Evolutionary conservation across 2,329 filamentous ascomycete genomes (phyloP), one percentile per base, ranked within the genome.

Genomic region (Alternaria triticimaculans): DNA sequence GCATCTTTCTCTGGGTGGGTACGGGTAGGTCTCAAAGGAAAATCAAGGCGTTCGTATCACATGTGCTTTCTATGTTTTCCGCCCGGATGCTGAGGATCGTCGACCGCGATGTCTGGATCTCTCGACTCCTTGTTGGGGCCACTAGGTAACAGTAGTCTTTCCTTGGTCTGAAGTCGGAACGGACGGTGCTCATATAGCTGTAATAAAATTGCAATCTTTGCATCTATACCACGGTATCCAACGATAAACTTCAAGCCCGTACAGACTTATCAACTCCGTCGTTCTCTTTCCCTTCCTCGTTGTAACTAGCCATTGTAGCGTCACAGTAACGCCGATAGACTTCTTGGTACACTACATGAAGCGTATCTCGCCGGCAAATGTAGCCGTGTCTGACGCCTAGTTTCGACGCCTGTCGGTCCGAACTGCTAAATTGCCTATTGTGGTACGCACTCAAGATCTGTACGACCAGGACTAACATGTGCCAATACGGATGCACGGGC

Each of bases 1-100:
- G 63, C 68, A 64, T 64, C 43, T 64, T 56, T 56, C 55, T 48
- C 53, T 60, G 33, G 54, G 46, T 41, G 57, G 63, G 45, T 45
- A 58, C 26, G 41, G 56, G 33, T 49, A 53, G 58, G 37, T 33
- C 28, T 26, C 44, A 53, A 46, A 41, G 58, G 55, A 23, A 11
- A 44, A 8, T 49, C 51, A 59, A 60, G 58, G 65, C 58, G 60
- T 55, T 51, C 54, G 55, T 23, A n/a, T 21, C 33, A 61, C 28
- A 21, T 28, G 18, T 58, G 20, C 28, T 55, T 59, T 51, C 44
- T 61, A 20, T 45, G 44, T 50, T 58, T 58, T 23, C 48, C 21
- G 21, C 58, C 30, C 49, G 37, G 37, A 30, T 53, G 33, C 33
- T 62, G 64, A 54, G 58, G 64, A 37, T 59, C 43, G 18, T 54